phyloP scores from a whole-genome alignment of 352 stramenopile genomes.

The Pythium folliculosum region DNA sequence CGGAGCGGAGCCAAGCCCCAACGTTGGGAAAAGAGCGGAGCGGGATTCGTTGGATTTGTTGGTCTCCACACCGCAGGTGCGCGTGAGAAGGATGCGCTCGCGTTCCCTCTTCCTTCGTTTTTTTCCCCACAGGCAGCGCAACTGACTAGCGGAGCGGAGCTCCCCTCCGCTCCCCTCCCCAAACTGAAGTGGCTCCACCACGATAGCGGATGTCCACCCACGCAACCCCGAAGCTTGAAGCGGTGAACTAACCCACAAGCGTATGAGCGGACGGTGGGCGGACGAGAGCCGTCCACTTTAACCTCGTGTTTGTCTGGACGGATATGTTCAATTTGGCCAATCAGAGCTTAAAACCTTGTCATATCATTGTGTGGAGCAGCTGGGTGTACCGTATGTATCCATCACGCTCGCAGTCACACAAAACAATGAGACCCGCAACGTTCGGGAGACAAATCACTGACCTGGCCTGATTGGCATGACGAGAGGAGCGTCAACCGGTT shows the following conservation, averaged over 20 bases:
- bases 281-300: constrained; percentile 29
- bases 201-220: neutral
- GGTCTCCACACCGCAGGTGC: neutral
- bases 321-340: constrained; percentile 1
- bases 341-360: constrained; percentile 14
- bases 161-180: constrained; percentile 11
- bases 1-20: neutral
- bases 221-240: constrained; percentile 2
- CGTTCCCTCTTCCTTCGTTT: constrained; percentile 4
- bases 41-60: neutral
- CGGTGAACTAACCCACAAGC: neutral
- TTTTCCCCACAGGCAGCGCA: constrained; percentile 3
- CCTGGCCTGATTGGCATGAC: constrained; percentile 16
- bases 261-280: neutral
- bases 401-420: constrained; percentile 1
- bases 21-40: no score
- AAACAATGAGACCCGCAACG: no score
- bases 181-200: constrained; percentile 27
- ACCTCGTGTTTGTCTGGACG: constrained; percentile 19
- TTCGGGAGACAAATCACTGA: no score
- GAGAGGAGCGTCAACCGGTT: constrained; percentile 14
- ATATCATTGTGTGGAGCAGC: constrained; percentile 7
- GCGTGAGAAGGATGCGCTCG: constrained; percentile 21
- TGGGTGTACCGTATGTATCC: constrained; percentile 12
- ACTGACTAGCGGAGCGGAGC: constrained; percentile 22